Evolutionary conservation across 805 yeast species (phyloP).

Genomic region (Metschnikowia sp.): DNA sequence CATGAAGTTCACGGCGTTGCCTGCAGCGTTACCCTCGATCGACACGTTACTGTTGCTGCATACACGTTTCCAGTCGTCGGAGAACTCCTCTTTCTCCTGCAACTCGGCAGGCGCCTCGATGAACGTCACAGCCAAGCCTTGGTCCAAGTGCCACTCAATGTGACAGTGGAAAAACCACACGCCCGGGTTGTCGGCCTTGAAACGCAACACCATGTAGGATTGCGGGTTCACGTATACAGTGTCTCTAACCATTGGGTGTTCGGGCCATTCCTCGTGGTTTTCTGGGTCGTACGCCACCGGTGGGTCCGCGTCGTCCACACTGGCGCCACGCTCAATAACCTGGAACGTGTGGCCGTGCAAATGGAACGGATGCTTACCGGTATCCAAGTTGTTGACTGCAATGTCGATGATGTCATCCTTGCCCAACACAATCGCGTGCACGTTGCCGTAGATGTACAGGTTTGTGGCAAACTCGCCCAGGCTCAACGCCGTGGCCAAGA

Average conservation of each 20-base stretch:
- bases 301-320: constrained; percentile 49
- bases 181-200: constrained; percentile 94
- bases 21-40: constrained; percentile 85
- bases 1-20: constrained; percentile 56
- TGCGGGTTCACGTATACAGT: constrained; percentile 74
- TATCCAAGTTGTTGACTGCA: constrained; percentile 79
- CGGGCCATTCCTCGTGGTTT: constrained; percentile 48
- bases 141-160: constrained; percentile 96
- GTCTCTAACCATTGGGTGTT: constrained; percentile 82
- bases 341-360: constrained; percentile 94
- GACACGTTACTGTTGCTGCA: constrained; percentile 59
- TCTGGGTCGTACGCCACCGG: constrained; percentile 58
- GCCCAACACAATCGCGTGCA: constrained; percentile 69
- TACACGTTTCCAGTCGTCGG: constrained; percentile 55
- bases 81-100: constrained; percentile 47
- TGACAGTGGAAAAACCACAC: constrained; percentile 99
- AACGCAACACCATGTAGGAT: constrained; percentile 82
- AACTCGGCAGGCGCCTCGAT: constrained; percentile 80
- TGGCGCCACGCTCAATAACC: constrained; percentile 66
- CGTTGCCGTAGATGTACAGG: constrained; percentile 70
- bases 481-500: constrained; percentile 72
- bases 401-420: constrained; percentile 71
- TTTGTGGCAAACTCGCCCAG: constrained; percentile 61
- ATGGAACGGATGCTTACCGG: constrained; percentile 97
- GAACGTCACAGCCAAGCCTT: constrained; percentile 80